phyloP scores from a whole-genome alignment of 2,329 filamentous ascomycete species.

The Fusarium scirpi region DNA sequence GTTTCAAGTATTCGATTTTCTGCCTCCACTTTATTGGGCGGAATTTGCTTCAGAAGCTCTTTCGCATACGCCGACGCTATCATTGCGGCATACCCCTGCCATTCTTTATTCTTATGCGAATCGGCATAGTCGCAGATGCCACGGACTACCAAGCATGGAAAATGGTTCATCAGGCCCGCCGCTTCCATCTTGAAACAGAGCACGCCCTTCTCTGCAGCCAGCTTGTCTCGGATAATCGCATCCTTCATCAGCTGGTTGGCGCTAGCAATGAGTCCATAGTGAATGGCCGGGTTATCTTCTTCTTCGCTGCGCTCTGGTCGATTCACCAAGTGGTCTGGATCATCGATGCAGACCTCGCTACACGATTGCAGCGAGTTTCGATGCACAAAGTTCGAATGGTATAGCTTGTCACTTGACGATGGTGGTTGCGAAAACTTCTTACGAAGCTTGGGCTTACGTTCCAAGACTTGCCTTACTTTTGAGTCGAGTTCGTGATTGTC shows the following conservation, averaged over 20 bases:
- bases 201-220: not conserved
- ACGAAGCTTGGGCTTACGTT: not conserved
- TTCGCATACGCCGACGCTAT: not conserved
- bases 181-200: conserved; percentile 23
- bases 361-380: not conserved
- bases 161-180: conserved; percentile 10
- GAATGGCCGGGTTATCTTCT: not conserved
- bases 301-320: not conserved
- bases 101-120: conserved; percentile 42
- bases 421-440: not conserved
- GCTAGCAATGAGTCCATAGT: conserved; percentile 5
- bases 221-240: conserved; percentile 9
- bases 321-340: not conserved
- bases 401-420: not conserved
- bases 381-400: not conserved
- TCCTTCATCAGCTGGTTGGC: conserved; percentile 4
- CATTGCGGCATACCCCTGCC: not conserved
- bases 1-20: not conserved
- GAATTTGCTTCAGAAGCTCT: not conserved
- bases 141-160: conserved; percentile 52
- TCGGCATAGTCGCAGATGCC: conserved; percentile 56
- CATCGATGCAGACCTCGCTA: not conserved
- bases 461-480: not conserved
- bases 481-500: conserved; percentile 1
- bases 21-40: not conserved